Evolutionary conservation across 306 rosid genomes (phyloP), one percentile per base, ranked within the genome.

Genomic region (Sindora glabra): DNA sequence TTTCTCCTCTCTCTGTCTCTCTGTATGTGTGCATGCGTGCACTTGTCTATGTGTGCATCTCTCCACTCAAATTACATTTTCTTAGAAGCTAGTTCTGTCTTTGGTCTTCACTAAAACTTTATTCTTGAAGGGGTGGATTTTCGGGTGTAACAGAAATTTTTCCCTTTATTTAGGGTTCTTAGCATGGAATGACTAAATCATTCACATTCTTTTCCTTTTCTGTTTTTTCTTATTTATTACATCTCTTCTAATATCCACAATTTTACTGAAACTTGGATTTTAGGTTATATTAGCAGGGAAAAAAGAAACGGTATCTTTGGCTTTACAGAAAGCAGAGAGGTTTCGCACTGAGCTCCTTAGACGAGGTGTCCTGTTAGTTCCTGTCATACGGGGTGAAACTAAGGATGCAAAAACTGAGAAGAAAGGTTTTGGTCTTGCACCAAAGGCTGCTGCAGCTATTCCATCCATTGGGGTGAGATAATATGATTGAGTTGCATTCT

Each of bases 221-320:
- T 55, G 7, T 56, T 56, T 47, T 14, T 14, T 34, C 42, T 33
- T 11, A 21, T 34, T 30, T 19, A 22, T 27, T 40, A 26, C 39
- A 26, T 48, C 39, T 29, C 36, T 40, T 41, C 48, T 49, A 33
- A 25, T 5, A 10, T 61, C 34, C 44, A 48, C 59, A 46, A 59
- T 59, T 49, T 60, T 54, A 73, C 59, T 33, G 25, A 67, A 69
- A 62, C 59, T 78, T 79, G 27, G 69, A 68, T 59, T 80, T 45
- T 74, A 92, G 99, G 99, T 92, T 60, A 92, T 92, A 58, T 68
- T 92, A 79, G 96, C 99, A 57, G 99, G 99, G 49, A 80, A 74
- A 55, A 89, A 79, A 64, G 96, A 86, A 77, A 74, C 87, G 0
- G 90, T 92, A 45, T 73, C 89, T 56, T 51, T 49, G 65, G 89